These are phyloP conservation scores for Annona cherimola DNA, from an alignment of 164 flowering plant genomes.

Conservation along the genomic window DNA sequence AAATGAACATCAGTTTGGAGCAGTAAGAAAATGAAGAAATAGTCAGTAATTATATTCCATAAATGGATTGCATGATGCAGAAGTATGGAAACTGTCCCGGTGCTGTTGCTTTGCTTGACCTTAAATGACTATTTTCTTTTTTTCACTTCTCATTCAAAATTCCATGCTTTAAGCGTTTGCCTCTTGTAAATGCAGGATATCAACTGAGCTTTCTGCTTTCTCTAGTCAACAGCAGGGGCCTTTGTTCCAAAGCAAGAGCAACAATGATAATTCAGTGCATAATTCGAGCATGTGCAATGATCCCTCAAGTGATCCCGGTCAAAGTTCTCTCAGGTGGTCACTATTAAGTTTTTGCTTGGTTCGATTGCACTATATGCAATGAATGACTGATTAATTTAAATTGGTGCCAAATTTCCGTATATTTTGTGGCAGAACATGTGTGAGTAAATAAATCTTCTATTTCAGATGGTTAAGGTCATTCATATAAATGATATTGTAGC, in stretches of 20 bases:
- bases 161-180: not conserved
- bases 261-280: slow-evolving; percentile 28
- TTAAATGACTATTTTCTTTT: not conserved
- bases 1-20: not conserved
- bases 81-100: not conserved
- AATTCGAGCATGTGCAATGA: slow-evolving; percentile 24
- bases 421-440: too few species aligned
- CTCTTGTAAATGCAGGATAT: slow-evolving; percentile 41
- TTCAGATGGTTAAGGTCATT: not conserved
- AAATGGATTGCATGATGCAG: not conserved
- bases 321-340: slow-evolving; percentile 37
- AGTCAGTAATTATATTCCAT: not conserved
- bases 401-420: too few species aligned
- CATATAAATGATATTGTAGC: too few species aligned
- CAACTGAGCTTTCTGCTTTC: slow-evolving; percentile 41
- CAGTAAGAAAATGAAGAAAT: too few species aligned
- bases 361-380: too few species aligned
- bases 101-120: not conserved
- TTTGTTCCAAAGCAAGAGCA: slow-evolving; percentile 26
- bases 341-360: not conserved
- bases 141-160: not conserved
- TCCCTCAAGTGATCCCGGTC: slow-evolving; percentile 26
- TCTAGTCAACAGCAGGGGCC: slow-evolving; percentile 40
- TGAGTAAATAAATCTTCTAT: not conserved
- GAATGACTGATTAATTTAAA: too few species aligned